phyloP scores from a whole-genome alignment of 805 yeast genomes.

The Cyberlindnera petersonii region DNA sequence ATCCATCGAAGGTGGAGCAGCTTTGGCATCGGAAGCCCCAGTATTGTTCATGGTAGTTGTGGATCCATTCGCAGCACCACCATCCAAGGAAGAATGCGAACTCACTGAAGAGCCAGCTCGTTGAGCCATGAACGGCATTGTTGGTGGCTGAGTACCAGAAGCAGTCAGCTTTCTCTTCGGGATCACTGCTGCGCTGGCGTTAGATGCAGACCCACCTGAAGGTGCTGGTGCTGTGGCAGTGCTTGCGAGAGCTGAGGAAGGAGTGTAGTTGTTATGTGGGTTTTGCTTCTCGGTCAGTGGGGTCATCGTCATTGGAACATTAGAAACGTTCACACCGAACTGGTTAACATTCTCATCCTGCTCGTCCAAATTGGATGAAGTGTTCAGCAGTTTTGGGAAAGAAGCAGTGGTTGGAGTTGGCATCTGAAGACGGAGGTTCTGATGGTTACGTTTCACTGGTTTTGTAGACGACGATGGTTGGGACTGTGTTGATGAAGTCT shows the following conservation, averaged over 20 bases:
- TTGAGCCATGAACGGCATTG: constrained; percentile 18
- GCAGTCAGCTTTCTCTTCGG: constrained; percentile 14
- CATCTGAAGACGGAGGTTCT: constrained; percentile 66
- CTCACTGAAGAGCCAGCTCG: constrained; percentile 14
- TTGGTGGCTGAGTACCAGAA: constrained; percentile 12
- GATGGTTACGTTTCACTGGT: constrained; percentile 36
- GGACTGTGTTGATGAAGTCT: neutral
- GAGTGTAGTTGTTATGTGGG: constrained; percentile 2
- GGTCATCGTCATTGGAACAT: constrained; percentile 67
- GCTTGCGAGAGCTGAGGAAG: neutral
- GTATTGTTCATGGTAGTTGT: constrained; percentile 10
- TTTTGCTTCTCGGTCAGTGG: constrained; percentile 62
- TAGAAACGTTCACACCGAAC: constrained; percentile 56
- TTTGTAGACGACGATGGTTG: constrained; percentile 1
- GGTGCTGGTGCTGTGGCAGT: neutral
- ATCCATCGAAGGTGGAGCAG: constrained; percentile 16
- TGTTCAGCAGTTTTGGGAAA: constrained; percentile 26
- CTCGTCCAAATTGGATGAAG: constrained; percentile 33
- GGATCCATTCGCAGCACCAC: constrained; percentile 5
- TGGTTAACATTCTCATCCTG: constrained; percentile 52
- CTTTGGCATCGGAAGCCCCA: constrained; percentile 7
- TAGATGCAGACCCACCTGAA: constrained; percentile 2
- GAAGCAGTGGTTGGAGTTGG: constrained; percentile 56
- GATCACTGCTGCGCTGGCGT: constrained; percentile 1
- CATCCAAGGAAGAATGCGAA: constrained; percentile 17